Evolutionary conservation across 1,284 basidiomycete species (phyloP), one percentile per base, ranked within the genome.

Genomic region (Rhodofomes roseus): DNA sequence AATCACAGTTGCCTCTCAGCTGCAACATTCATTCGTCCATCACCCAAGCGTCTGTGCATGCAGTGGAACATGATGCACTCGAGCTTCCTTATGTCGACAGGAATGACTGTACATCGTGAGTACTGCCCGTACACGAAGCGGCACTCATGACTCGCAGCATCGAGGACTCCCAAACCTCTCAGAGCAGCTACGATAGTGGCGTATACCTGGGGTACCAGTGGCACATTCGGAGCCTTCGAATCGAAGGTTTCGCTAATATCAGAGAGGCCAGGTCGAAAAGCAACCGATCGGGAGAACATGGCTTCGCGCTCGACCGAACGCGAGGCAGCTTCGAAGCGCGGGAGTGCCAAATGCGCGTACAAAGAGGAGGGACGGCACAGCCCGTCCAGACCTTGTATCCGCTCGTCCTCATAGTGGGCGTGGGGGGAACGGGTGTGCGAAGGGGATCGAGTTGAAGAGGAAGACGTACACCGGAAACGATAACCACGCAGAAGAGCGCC

Each of bases 401-500:
- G n/a, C n/a, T n/a, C n/a, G n/a, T n/a, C n/a, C n/a, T n/a, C n/a
- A n/a, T n/a, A n/a, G n/a, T n/a, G n/a, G n/a, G n/a, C n/a, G n/a
- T n/a, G n/a, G n/a, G n/a, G n/a, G 16, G 4, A 27, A 48, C 12
- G n/a, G 57, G 54, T 23, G 51, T 50, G 54, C 51, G 22, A 54
- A 63, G 1, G 5, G 29, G 18, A 11, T 12, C 5, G n/a, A 23
- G 44, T 29, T 43, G 4, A 44, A 34, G n/a, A 36, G 25, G 20
- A 25, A 39, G 16, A 76, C 86, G 60, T 73, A 90, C 91, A 16
- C 93, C 93, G 31, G 89, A 89, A 20, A 92, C 75, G 64, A 96
- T 90, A 63, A 95, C 87, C 34, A 88, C 75, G 67, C 86, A 87
- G 73, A 96, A 92, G 27, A 95, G 77, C 14, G 86, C 85, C 39